Evolutionary conservation across 441 rosid genomes (phyloP).

Genomic region (Metrosideros polymorpha): DNA sequence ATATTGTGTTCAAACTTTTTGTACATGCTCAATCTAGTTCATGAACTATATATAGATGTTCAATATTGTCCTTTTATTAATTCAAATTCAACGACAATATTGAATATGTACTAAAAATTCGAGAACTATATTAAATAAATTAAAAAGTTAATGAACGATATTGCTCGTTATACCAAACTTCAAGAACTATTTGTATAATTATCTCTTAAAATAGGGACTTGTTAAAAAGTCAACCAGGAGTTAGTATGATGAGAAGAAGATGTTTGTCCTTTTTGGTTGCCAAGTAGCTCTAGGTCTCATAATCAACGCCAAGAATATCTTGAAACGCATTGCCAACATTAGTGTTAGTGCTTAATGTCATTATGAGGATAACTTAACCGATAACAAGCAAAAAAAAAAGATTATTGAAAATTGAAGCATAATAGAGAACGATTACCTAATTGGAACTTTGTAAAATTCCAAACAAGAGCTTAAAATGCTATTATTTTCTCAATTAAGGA

Average conservation of each 20-base stretch:
- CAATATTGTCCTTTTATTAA: too few relatives aligned
- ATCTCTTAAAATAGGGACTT: neutral
- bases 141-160: rapidly evolving
- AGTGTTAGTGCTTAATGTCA: neutral
- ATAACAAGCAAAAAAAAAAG: neutral
- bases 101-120: rapidly evolving
- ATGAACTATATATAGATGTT: too few relatives aligned
- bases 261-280: neutral
- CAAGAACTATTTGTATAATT: neutral
- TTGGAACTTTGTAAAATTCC: too few relatives aligned
- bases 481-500: too few relatives aligned
- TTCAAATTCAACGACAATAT: too few relatives aligned
- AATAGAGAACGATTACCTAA: neutral
- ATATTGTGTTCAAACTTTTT: rapidly evolving
- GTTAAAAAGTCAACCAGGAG: neutral
- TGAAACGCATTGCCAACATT: neutral
- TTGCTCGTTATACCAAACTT: rapidly evolving
- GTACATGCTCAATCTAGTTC: rapidly evolving
- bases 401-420: neutral
- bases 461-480: too few relatives aligned
- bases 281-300: neutral
- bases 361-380: neutral
- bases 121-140: rapidly evolving
- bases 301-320: neutral
- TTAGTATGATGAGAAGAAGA: neutral